phyloP scores from a whole-genome alignment of 176 grass and related monocot genomes.

The Lolium multiflorum region DNA sequence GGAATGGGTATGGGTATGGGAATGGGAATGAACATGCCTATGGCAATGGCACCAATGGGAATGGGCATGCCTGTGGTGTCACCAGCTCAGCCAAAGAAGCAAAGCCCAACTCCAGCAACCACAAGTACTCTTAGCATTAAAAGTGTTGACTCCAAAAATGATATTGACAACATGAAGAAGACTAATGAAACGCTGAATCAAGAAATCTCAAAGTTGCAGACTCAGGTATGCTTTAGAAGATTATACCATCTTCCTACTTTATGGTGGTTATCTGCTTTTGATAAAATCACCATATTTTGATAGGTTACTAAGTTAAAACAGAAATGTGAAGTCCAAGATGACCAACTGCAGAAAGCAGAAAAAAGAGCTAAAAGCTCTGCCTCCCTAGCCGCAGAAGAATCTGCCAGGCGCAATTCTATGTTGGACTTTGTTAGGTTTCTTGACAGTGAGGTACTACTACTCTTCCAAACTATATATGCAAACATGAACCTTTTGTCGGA shows the following conservation, averaged over 20 bases:
- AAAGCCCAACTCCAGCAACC: conserved; percentile 49
- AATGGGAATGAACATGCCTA: conserved; percentile 48
- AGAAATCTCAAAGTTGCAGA: conserved; percentile 73
- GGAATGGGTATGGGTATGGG: conserved; percentile 39
- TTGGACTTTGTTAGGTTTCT: conserved; percentile 72
- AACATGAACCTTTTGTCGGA: conserved; percentile 4
- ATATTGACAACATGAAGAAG: conserved; percentile 65
- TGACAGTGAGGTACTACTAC: conserved; percentile 67
- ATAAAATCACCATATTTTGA: conserved; percentile 25
- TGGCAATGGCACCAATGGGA: conserved; percentile 54
- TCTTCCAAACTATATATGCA: not conserved
- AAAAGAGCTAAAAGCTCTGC: conserved; percentile 52
- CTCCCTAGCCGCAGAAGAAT: conserved; percentile 64
- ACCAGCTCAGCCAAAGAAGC: conserved; percentile 55
- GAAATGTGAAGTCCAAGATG: conserved; percentile 75
- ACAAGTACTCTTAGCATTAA: conserved; percentile 55
- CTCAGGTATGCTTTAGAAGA: conserved; percentile 56
- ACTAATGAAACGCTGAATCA: conserved; percentile 68
- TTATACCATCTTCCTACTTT: not conserved
- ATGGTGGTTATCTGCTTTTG: conserved; percentile 9
- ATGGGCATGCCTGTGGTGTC: conserved; percentile 47
- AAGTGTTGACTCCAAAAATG: conserved; percentile 37
- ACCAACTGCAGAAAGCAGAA: conserved; percentile 58
- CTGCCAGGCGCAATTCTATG: conserved; percentile 55
- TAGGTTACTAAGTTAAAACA: conserved; percentile 67